Evolutionary conservation across 345 rosid species (phyloP), one percentile per base, ranked within the genome.

Genomic region (Eucalyptus paniculata): DNA sequence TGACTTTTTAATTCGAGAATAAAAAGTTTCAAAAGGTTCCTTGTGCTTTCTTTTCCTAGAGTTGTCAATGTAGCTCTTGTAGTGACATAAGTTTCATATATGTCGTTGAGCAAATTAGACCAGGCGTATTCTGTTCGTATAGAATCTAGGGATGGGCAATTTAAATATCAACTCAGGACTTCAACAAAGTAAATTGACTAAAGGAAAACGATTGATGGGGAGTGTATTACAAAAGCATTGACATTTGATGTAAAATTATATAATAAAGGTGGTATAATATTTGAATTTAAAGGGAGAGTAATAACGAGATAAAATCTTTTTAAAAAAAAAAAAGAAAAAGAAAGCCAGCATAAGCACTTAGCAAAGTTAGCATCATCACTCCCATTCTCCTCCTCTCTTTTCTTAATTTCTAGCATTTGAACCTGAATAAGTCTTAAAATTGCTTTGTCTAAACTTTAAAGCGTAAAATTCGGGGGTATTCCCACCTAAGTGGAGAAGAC

Each of bases 121-220:
- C 1, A 9, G 1, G 11, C 3, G 7, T 72, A 9, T 10, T 12
- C 0, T 2, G 9, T 17, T 69, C 12, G 2, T 34, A 34, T 21
- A 69, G 6, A 69, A 69, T 17, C 12, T 34, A 69, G 7, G 14
- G 28, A 37, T 6, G 7, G 6, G 1, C 12, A 34, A 69, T 32
- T 69, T 19, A 37, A 72, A 37, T 12, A 37, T 72, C 5, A 34
- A 72, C 26, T 72, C 1, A 6, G 3, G 24, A 9, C 26, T 72
- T 18, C 40, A 21, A 72, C 44, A 69, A 34, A 18, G 81, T 34
- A 72, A 3, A 1, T 72, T 34, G 82, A 72, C 12, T 4, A 11
- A 5, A 9, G 12, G 82, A 72, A 21, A 72, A 21, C 5, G 16
- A 19, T 24, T 10, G 13, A 72, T 37, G 14, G 26, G 6, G 45